These are phyloP conservation scores for Kodamaea kakaduensis DNA, from an alignment of 805 yeast species.

Conservation along the genomic window DNA sequence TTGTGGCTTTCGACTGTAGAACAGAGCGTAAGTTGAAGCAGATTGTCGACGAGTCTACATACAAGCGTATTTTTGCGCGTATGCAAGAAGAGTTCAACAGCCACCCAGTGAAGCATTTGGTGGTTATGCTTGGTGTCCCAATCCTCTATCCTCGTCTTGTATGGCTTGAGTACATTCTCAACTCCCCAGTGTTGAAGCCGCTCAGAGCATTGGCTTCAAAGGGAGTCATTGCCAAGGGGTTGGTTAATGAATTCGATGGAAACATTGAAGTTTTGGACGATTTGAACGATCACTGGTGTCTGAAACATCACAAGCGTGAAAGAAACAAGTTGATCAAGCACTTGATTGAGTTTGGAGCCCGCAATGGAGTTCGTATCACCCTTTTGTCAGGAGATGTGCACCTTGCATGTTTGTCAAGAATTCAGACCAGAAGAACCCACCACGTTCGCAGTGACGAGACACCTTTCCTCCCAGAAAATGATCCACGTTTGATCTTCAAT, in stretches of 20 bases:
- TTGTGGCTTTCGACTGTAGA: constrained; percentile 87
- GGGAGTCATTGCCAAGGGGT: constrained; percentile 60
- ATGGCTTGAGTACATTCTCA: constrained; percentile 77
- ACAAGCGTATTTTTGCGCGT: constrained; percentile 57
- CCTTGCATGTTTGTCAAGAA: constrained; percentile 76
- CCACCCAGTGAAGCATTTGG: constrained; percentile 61
- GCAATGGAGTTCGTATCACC: constrained; percentile 67
- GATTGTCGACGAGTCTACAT: constrained; percentile 54
- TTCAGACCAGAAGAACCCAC: constrained; percentile 52
- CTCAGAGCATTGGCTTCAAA: constrained; percentile 54
- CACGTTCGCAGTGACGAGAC: constrained; percentile 30
- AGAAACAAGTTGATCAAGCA: constrained; percentile 64
- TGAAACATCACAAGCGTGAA: constrained; percentile 79
- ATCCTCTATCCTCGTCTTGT: constrained; percentile 92
- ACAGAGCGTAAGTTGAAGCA: constrained; percentile 73
- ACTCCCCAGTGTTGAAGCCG: constrained; percentile 58
- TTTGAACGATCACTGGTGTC: constrained; percentile 95
- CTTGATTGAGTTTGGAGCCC: constrained; percentile 63
- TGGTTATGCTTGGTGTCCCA: constrained; percentile 89
- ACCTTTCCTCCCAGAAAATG: constrained; percentile 51
- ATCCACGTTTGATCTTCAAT: constrained; percentile 75
- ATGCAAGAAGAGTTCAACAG: constrained; percentile 54
- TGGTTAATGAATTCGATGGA: constrained; percentile 91
- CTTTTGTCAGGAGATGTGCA: constrained; percentile 94
- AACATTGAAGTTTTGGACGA: constrained; percentile 88